Evolutionary conservation across 768 basidiomycete species (phyloP).

Genomic region (Daedaleopsis nitida): DNA sequence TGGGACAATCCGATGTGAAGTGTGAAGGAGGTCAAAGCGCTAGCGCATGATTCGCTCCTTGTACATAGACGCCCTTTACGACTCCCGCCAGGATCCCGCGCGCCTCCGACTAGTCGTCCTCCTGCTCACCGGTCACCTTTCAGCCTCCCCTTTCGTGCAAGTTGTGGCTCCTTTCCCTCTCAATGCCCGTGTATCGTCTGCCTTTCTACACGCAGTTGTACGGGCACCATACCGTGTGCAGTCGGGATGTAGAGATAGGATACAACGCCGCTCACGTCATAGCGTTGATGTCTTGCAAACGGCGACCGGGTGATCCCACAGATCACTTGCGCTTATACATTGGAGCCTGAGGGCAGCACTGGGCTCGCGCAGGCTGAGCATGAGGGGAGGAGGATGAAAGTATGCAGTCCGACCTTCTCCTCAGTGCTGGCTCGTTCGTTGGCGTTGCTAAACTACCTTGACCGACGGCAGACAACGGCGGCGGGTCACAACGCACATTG

Average conservation of each 20-base stretch:
- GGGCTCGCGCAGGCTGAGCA: neutral
- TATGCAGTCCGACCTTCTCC: too few relatives aligned
- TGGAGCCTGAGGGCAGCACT: neutral
- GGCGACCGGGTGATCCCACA: slow-evolving; percentile 11
- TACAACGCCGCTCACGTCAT: slow-evolving; percentile 16
- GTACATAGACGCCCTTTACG: neutral
- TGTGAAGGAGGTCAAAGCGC: slow-evolving; percentile 16
- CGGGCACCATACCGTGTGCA: too few relatives aligned
- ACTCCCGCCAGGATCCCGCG: too few relatives aligned
- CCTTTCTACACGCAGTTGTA: neutral
- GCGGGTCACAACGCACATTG: neutral
- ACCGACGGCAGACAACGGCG: neutral
- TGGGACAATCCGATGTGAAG: slow-evolving; percentile 31
- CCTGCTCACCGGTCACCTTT: neutral
- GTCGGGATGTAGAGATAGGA: neutral
- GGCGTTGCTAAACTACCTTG: slow-evolving; percentile 12
- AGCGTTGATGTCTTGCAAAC: slow-evolving; percentile 13
- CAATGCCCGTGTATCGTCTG: neutral
- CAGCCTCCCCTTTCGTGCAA: neutral
- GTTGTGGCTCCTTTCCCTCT: too few relatives aligned
- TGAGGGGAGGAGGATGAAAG: too few relatives aligned
- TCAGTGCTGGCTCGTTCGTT: too few relatives aligned
- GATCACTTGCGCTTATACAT: neutral
- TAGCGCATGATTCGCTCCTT: slow-evolving; percentile 7
- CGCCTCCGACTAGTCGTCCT: too few relatives aligned